A percentile compares a stretch with the other conserved stretches of the same genome.
These are phyloP conservation scores for Leptographium galeiforme DNA, from an alignment of 2,329 filamentous ascomycete species.

Conservation along the genomic window DNA sequence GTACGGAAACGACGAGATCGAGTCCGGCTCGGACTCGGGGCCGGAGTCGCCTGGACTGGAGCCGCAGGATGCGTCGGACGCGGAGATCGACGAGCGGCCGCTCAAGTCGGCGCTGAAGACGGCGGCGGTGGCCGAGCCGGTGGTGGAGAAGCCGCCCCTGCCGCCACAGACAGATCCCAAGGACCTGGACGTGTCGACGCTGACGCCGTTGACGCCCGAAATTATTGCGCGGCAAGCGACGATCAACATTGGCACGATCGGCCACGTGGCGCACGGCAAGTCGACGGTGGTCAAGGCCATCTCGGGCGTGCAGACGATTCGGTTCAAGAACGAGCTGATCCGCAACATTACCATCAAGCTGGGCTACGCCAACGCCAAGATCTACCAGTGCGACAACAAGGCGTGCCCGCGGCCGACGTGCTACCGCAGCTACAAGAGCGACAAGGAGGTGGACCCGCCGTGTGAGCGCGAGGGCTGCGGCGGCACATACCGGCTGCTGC, in stretches of 20 bases:
- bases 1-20: constrained; percentile 58
- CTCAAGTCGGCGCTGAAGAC: constrained; percentile 84
- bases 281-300: constrained; percentile 99
- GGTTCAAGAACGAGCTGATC: constrained; percentile 99
- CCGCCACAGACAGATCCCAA: constrained; percentile 90
- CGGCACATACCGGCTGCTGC: constrained; percentile 75
- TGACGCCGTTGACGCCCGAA: constrained; percentile 82
- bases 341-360: constrained; percentile 99
- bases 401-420: constrained; percentile 89
- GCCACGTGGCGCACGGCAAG: constrained; percentile 97
- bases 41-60: constrained; percentile 47
- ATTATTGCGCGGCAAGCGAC: constrained; percentile 97
- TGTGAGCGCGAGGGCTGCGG: constrained; percentile 87
- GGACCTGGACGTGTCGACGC: constrained; percentile 66
- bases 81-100: constrained; percentile 50
- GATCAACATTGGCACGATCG: constrained; percentile 98
- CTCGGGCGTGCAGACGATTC: constrained; percentile 94
- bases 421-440: constrained; percentile 95
- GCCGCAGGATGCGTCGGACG: constrained; percentile 41
- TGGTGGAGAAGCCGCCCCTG: constrained; percentile 37
- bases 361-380: constrained; percentile 97
- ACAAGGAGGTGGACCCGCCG: constrained; percentile 94
- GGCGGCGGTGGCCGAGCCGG: constrained; percentile 32
- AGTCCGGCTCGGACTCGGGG: constrained; percentile 54
- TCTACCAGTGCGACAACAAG: constrained; percentile 93